Percentiles rank a stretch among this genome's conserved stretches.
Evolutionary conservation across 2,329 filamentous ascomycete species (phyloP).

Genomic region (Ophioceras dolichostomum): DNA sequence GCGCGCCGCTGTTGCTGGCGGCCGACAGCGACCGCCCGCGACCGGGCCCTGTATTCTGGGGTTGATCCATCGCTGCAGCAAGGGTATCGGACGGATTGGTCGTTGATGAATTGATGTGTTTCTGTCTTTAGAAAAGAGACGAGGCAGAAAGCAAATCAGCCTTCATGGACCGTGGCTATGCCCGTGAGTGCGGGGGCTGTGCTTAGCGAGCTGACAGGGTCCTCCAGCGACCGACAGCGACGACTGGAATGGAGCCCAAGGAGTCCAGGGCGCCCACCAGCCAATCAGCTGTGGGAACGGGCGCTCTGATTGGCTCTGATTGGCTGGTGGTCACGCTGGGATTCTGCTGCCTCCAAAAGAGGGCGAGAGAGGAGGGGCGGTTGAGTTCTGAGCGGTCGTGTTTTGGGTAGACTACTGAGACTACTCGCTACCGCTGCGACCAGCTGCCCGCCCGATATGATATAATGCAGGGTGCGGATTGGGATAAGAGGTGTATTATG

Average conservation of each 20-base stretch:
- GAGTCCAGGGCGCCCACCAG: background rate
- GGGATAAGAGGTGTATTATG: too few species aligned
- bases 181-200: conserved; percentile 27
- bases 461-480: too few species aligned
- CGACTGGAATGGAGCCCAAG: too few species aligned
- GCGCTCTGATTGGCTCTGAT: too few species aligned
- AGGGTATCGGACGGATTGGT: background rate
- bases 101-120: conserved; percentile 10
- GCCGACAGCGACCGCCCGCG: conserved; percentile 52
- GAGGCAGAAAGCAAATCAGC: conserved; percentile 36
- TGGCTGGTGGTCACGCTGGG: too few species aligned
- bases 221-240: conserved; percentile 1
- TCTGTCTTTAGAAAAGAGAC: conserved; percentile 21
- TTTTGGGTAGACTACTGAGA: too few species aligned
- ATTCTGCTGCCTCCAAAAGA: too few species aligned
- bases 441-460: too few species aligned
- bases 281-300: too few species aligned
- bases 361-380: too few species aligned
- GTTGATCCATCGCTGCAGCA: conserved; percentile 32
- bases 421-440: too few species aligned
- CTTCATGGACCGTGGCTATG: conserved; percentile 28
- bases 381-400: too few species aligned
- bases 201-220: conserved; percentile 19
- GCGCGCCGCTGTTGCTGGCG: conserved; percentile 25
- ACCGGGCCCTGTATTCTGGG: conserved; percentile 22